These are phyloP conservation scores for Hypoxylon cercidicola DNA, from an alignment of 495 filamentous ascomycete genomes.

Conservation along the genomic window DNA sequence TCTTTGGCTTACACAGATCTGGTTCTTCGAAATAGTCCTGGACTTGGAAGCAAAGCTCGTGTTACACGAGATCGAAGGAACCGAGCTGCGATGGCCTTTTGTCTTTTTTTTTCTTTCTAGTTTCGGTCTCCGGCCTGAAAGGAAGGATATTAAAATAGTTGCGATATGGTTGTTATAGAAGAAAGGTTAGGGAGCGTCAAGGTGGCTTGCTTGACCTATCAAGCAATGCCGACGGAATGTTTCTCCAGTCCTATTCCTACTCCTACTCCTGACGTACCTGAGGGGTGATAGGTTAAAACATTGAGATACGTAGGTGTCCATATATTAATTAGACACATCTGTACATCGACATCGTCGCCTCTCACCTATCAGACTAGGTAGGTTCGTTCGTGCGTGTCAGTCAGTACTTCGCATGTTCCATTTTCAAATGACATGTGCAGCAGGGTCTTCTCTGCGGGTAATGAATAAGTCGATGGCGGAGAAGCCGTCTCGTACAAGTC, in stretches of 20 bases:
- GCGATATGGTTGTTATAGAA: background rate
- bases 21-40: slow-evolving; percentile 4
- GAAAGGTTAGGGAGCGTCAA: slow-evolving; percentile 12
- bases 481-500: slow-evolving; percentile 11
- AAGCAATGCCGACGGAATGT: slow-evolving; percentile 4
- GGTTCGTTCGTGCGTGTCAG: too few relatives aligned
- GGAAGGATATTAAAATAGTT: slow-evolving; percentile 17
- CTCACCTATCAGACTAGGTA: too few relatives aligned
- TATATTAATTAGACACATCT: too few relatives aligned
- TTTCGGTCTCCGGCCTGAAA: slow-evolving; percentile 31
- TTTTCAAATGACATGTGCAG: background rate
- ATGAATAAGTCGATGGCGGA: slow-evolving; percentile 25
- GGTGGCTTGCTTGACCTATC: slow-evolving; percentile 2
- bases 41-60: slow-evolving; percentile 16
- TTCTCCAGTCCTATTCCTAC: too few relatives aligned
- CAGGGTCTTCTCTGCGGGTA: background rate
- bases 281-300: too few relatives aligned
- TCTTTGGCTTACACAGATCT: slow-evolving; percentile 14
- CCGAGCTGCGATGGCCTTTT: slow-evolving; percentile 37
- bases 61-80: slow-evolving; percentile 34
- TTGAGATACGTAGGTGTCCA: too few relatives aligned
- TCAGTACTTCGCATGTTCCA: too few relatives aligned
- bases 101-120: slow-evolving; percentile 19
- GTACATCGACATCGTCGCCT: too few relatives aligned
- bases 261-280: too few relatives aligned